Evolutionary conservation across 2,329 filamentous ascomycete species (phyloP).

Genomic region (Fusarium oxysporum): DNA sequence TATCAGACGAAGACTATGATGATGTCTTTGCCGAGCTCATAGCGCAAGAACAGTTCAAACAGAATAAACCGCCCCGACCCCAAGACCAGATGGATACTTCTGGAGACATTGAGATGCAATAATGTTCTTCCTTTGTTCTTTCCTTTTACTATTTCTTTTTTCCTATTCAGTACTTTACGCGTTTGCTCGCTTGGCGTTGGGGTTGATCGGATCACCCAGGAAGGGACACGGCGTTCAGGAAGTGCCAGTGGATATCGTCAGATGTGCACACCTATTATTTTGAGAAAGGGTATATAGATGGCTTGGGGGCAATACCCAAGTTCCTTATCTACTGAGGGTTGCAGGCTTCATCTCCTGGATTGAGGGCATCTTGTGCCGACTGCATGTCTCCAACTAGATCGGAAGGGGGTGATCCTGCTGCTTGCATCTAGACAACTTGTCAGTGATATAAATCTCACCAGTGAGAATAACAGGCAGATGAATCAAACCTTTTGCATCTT

Average conservation of each 20-base stretch:
- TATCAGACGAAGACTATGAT: constrained; percentile 71
- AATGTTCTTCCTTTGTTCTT: neutral
- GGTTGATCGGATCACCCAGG: constrained; percentile 23
- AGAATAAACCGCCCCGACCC: constrained; percentile 22
- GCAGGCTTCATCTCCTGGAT: constrained; percentile 70
- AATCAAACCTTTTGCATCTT: constrained; percentile 91
- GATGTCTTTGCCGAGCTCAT: constrained; percentile 65
- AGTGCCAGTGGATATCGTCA: constrained; percentile 31
- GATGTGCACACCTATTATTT: constrained; percentile 43
- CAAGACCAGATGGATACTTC: constrained; percentile 62
- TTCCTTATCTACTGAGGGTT: constrained; percentile 65
- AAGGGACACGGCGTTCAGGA: constrained; percentile 37
- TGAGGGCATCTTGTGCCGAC: constrained; percentile 79
- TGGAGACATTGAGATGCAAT: constrained; percentile 45
- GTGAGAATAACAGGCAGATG: neutral
- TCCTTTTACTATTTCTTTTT: neutral
- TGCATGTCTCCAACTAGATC: constrained; percentile 93
- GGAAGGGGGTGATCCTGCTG: constrained; percentile 86
- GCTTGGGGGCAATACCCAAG: constrained; percentile 37
- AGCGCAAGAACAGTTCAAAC: constrained; percentile 46
- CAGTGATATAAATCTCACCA: neutral
- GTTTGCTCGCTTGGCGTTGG: constrained; percentile 35
- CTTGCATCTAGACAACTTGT: constrained; percentile 82
- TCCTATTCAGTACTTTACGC: constrained; percentile 4
- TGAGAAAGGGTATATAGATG: constrained; percentile 46